Base-by-base conservation (phyloP, 129 eudicot genomes). In the Tagetes patula region DNA sequence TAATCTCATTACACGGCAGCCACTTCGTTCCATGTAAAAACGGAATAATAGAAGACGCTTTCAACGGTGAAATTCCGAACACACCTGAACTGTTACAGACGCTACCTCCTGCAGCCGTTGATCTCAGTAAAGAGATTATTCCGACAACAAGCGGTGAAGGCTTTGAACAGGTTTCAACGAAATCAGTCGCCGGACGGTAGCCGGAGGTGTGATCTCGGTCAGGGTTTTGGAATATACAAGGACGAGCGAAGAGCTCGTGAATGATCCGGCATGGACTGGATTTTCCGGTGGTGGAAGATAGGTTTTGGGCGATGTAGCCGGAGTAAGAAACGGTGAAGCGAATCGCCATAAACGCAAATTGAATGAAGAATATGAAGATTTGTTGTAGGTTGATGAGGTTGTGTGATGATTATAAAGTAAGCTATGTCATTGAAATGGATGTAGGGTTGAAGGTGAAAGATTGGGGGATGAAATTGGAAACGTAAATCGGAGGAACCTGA, bases 1-100 rank as follows among this genome's bases (percentile, higher is more conserved):
- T 49, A 27, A 83, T 84, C 77, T 85, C 90, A 50, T 83, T 87
- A 65, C 96, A 87, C 6, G 96, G 96, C 39, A 89, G 67, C 96
- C 95, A 89, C 75, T 89, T 87, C 12, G 92, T 89, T 3, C 88
- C 95, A 3, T 83, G 90, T 13, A 87, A 56, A 53, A 89, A 84
- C n/a, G 92, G 87, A 46, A 89, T 5, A 11, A 84, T 65, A 2
- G 88, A 70, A 9, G 95, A 72, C 11, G 87, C 78, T 79, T 81
- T 85, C 12, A 89, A 31, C 63, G 90, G 89, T 8, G 92, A 81
- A 32, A 88, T 82, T 8, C 90, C 95, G 10, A 86, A 80, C 2
- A 67, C 79, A 1, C 85, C 80, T 1, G 80, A 80, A 50, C 74
- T 75, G 48, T 80, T 63, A 30, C 69, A 72, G 3, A 20, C 77